Base-by-base conservation (phyloP, 1,284 basidiomycete species). In the Xanthoconium separans region DNA sequence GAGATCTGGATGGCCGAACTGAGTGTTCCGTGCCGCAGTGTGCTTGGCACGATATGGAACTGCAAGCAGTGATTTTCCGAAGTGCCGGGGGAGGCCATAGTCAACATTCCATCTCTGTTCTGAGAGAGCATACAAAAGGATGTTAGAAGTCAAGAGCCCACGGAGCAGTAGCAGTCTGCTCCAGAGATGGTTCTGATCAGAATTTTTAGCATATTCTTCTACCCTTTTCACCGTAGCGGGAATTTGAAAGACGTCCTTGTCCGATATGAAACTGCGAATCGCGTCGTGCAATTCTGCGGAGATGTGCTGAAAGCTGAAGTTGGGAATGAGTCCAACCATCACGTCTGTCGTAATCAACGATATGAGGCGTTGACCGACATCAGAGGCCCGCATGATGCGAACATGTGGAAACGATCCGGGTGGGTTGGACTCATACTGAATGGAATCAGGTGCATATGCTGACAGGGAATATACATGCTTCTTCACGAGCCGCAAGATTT, bases 71-170 rank as follows among this genome's bases (percentile, higher is more conserved):
- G 24, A 2, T 16, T 7, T 7, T 13, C 27, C 6, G 8, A 16
- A 5, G 29, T 4, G 29, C 6, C 18, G 4, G 16, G 5, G 12
- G 9, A 16, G 36, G 13, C 50, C 50, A 40, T 51, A 51, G 16
- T 51, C 36, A 15, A 51, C 50, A 5, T 46, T 44, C 50, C 50
- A 51, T 33, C 45, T 51, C 20, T 30, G 36, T 22, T 51, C 50
- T 8, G 27, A 4, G 6, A 51, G 27, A n/a, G 50, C 44, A 22
- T 22, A 18, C 27, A 39, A 4, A 18, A 51, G 50, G 2, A 47
- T 34, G 18, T 47, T 6, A 0, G 20, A 51, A 4, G 50, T 8
- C 15, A 46, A 9, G 1, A 46, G 48, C 29, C 49, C 49, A 20
- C 44, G 44, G 24, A 51, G 50, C 0, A 50, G 37, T 9, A 51